Base-by-base conservation (phyloP, 1,284 basidiomycete species). In the Phylloporus sp. region DNA sequence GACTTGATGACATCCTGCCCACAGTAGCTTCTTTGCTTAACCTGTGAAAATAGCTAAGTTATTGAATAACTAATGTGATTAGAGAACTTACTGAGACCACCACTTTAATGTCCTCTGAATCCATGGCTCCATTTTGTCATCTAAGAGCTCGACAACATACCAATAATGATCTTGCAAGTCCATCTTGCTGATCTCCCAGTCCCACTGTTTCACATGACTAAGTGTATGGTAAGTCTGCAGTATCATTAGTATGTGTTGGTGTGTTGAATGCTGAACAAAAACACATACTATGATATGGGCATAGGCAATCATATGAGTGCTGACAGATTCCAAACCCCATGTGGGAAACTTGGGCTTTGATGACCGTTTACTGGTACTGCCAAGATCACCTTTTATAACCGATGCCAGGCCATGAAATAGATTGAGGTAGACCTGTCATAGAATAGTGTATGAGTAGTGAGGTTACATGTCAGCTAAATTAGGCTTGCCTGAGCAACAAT, bases 151-250 rank as follows among this genome's bases (percentile, higher is more conserved):
- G 2, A 64, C 11, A 6, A 64, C 60, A 4, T 11, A 6, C 63
- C 46, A 59, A 17, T 64, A 64, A 12, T 56, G 44, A 32, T 64
- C 42, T 47, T 64, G 32, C 1, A 64, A 24, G 26, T 64, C 44
- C 55, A 64, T 64, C 1, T 58, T 13, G 1, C 53, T 10, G 3
- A 64, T 55, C 1, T 2, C 58, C 15, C 24, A 17, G 2, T 49
- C 58, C 63, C 62, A 64, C 1, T 52, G 26, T 3, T 46, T 37
- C 8, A 50, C 37, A n/a, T 64, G 54, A 42, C 63, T 64, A 6
- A 64, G 8, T 20, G 37, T 64, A 22, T 58, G 24, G 44, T 64
- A 59, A 0, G 10, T 44, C 55, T 64, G 15, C 17, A 44, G 3
- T 8, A 28, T 46, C 7, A 12, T 62, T 26, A 62, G 61, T 13